Evolutionary conservation across 1,139 yeast species (phyloP).

Genomic region (Yamadazyma jaroonii): DNA sequence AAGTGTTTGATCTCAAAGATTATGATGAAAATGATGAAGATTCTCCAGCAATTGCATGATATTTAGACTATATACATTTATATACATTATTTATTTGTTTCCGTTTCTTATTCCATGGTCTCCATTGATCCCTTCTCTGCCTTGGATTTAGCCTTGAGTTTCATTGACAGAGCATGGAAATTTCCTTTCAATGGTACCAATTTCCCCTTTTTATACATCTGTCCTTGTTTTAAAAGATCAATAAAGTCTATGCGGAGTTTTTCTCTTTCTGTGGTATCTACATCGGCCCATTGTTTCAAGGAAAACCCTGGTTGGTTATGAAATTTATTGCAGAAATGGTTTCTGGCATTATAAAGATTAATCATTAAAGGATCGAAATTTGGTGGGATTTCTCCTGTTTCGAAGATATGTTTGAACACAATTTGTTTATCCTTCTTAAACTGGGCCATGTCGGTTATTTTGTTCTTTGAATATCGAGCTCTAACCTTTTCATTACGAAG

Average conservation of each 20-base stretch:
- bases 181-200: conserved; percentile 13
- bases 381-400: conserved; percentile 10
- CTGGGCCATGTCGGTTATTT: not conserved
- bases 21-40: conserved; percentile 28
- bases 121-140: not conserved
- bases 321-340: conserved; percentile 18
- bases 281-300: not conserved
- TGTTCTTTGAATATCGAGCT: not conserved
- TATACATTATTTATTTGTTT: not conserved
- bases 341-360: conserved; percentile 35
- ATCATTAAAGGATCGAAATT: conserved; percentile 14
- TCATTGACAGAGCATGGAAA: conserved; percentile 4
- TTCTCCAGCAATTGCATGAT: conserved; percentile 22
- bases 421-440: not conserved
- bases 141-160: not conserved
- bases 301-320: not conserved
- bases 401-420: not conserved
- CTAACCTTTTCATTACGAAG: conserved; percentile 1
- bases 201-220: conserved; percentile 30
- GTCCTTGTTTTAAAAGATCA: conserved; percentile 26
- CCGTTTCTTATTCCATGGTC: not conserved
- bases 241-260: conserved; percentile 21
- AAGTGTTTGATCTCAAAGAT: conserved; percentile 20
- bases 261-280: conserved; percentile 10
- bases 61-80: too few species aligned